Evolutionary conservation across 2,329 filamentous ascomycete species (phyloP).

Genomic region (Colletotrichum costaricense): DNA sequence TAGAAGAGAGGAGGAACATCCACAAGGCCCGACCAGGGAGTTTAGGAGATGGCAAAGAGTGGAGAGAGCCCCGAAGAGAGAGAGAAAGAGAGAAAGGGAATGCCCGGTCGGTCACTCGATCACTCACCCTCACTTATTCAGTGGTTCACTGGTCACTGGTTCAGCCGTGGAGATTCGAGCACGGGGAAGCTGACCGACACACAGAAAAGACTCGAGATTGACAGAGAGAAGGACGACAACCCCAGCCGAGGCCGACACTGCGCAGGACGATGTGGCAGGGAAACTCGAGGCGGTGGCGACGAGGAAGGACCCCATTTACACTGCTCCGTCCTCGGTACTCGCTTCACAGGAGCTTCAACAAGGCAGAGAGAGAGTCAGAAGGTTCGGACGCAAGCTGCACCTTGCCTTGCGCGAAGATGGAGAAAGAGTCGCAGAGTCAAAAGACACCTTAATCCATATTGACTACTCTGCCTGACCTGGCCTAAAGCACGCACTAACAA

Average conservation of each 20-base stretch:
- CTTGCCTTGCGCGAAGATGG: background rate
- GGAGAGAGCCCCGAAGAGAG: background rate
- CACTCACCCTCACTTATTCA: no score
- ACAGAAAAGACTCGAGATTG: background rate
- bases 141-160: no score
- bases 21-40: background rate
- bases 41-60: background rate
- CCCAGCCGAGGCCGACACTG: background rate
- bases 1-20: background rate
- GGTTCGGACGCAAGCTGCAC: background rate
- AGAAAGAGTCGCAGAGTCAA: background rate
- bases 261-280: background rate
- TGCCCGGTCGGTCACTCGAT: background rate
- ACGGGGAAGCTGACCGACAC: background rate
- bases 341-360: background rate
- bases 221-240: background rate
- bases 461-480: constrained; percentile 1
- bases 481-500: background rate
- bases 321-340: background rate
- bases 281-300: constrained; percentile 20
- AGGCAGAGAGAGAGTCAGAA: background rate
- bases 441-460: constrained; percentile 8
- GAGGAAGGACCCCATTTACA: background rate
- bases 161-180: background rate
- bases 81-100: background rate